Conservation (phyloP, 148 eudicot genomes). For the Diospyros kaki region DNA sequence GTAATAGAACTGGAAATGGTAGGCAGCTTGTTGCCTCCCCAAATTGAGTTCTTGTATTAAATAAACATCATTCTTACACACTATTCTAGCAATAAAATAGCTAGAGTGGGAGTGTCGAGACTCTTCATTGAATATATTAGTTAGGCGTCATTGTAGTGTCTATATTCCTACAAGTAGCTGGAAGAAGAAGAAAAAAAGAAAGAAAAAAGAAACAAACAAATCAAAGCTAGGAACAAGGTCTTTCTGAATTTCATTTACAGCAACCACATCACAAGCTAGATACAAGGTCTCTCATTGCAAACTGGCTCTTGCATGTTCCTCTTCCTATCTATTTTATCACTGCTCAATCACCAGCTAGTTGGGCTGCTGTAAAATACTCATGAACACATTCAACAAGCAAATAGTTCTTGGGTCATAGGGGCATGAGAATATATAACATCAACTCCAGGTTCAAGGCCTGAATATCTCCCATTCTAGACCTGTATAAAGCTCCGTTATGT, state of each 20-base stretch:
- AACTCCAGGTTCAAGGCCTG: slow-evolving; percentile 29
- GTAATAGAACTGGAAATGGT: neutral
- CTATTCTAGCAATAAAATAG: neutral
- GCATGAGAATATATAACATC: slow-evolving; percentile 28
- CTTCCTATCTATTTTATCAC: too few species aligned
- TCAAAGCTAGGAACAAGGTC: slow-evolving; percentile 9
- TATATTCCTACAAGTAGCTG: neutral
- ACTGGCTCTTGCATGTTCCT: neutral
- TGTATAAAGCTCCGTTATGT: slow-evolving; percentile 16
- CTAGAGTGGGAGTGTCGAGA: neutral
- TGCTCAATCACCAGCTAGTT: too few species aligned
- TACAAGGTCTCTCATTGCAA: slow-evolving; percentile 14
- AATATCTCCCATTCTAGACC: slow-evolving; percentile 31
- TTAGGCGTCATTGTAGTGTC: neutral
- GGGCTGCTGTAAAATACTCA: too few species aligned
- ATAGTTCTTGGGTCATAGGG: too few species aligned
- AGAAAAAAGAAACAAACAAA: slow-evolving; percentile 5
- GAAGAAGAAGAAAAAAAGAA: slow-evolving; percentile 3
- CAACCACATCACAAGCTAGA: neutral
- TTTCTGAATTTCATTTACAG: slow-evolving; percentile 1
- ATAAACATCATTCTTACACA: neutral
- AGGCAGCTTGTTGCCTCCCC: slow-evolving; percentile 13
- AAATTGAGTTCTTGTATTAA: slow-evolving; percentile 5
- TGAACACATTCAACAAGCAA: too few species aligned
- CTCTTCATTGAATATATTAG: neutral